Evolutionary conservation across 371 early-diverging fungal species (phyloP), one percentile per base, ranked within the genome.

Genomic region (Neoconidiobolus thromboides): DNA sequence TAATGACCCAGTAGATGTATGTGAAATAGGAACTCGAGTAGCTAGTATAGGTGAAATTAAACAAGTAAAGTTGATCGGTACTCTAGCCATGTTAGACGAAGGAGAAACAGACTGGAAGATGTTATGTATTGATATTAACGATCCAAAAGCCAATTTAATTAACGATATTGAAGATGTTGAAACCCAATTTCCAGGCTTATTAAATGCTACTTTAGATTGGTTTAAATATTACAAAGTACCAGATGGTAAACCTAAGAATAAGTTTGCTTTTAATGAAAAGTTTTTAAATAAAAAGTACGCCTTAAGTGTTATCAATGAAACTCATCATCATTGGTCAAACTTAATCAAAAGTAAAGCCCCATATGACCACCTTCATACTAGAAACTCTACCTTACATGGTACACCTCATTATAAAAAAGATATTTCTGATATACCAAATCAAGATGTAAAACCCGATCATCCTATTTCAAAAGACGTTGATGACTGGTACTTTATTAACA

Each of bases 41-140:
- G 96, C 89, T 50, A 76, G 79, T 67, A 69, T 76, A 48, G 99
- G 99, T 55, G 91, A 98, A 76, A 83, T 99, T 60, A 98, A 98
- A 78, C 89, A 94, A 79, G 98, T 94, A 63, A 99, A 98, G 76
- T 83, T 96, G 3, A 79, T 99, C 39, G 99, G 99, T 53, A 83
- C 88, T 64, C 83, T 99, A 83, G 99, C 96, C 51, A 77, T 99
- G 69, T 72, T 99, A 60, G 99, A 99, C 71, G 93, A 95, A 71
- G 80, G 93, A 59, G 99, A 99, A 76, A 96, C 98, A 48, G 99
- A 99, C 80, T 99, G 99, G 99, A 99, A 99, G 76, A 79, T 99
- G 53, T 77, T 99, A 62, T 92, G 83, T 61, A 95, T 99, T 62
- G 97, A 96, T 70, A 72, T 86, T 61, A 89, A 84, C 64, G 99